Conservation (phyloP, 257 asterid genomes). For the Forsythia suspensa region DNA sequence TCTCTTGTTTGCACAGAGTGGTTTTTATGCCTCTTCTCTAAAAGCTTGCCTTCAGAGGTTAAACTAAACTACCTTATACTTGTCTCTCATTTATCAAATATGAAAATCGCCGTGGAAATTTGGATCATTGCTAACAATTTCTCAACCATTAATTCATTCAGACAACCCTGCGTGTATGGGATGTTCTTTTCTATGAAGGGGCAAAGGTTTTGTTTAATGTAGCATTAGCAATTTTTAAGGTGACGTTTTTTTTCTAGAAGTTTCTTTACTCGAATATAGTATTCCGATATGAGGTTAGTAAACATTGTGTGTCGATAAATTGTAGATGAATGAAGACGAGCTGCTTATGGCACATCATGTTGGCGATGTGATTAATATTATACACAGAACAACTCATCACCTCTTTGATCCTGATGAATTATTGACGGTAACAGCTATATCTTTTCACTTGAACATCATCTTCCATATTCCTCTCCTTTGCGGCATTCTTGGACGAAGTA, state of each 20-base stretch:
- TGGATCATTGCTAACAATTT: conserved; percentile 22
- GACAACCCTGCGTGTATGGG: conserved; percentile 99
- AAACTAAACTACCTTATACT: background rate
- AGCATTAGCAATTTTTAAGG: conserved; percentile 93
- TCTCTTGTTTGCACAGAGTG: conserved; percentile 98
- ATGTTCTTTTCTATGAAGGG: conserved; percentile 96
- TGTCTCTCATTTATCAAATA: background rate
- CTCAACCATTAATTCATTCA: conserved; percentile 30
- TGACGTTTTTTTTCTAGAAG: conserved; percentile 12
- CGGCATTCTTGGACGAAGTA: too few species aligned
- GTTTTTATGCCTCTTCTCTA: conserved; percentile 93
- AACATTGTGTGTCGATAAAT: too few species aligned
- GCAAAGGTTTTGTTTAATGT: conserved; percentile 80
- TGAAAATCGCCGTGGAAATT: background rate
- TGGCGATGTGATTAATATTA: conserved; percentile 87
- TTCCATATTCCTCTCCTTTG: background rate
- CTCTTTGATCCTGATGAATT: conserved; percentile 93
- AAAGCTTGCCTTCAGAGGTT: conserved; percentile 99
- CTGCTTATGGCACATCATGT: conserved; percentile 74
- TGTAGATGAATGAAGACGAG: conserved; percentile 84
- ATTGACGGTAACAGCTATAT: conserved; percentile 50
- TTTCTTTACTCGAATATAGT: too few species aligned
- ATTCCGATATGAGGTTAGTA: too few species aligned
- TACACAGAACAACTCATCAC: conserved; percentile 82
- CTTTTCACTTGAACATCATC: background rate